These are phyloP conservation scores for Suillus paluster DNA, from an alignment of 768 basidiomycete genomes.

Conservation along the genomic window DNA sequence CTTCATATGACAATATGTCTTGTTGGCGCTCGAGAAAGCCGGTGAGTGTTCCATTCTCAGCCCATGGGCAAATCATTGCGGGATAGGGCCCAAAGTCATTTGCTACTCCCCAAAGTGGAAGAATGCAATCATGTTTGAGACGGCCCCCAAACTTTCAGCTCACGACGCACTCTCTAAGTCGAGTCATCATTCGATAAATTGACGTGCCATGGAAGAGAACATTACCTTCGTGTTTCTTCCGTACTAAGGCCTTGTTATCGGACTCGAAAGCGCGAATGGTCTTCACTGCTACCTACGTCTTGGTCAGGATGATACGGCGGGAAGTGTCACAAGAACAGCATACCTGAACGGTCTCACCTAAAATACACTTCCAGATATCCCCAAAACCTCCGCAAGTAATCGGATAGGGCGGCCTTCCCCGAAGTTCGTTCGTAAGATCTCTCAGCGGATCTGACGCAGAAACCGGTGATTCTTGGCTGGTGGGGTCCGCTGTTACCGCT, in stretches of 20 bases:
- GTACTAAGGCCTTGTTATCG: not conserved
- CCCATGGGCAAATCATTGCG: conserved; percentile 28
- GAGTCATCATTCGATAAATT: not conserved
- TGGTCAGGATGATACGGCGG: not conserved
- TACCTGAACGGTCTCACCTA: not conserved
- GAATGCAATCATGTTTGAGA: conserved; percentile 21
- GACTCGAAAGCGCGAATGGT: not conserved
- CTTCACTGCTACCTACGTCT: conserved; percentile 4
- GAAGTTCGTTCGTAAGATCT: not conserved
- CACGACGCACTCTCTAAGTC: conserved; percentile 20
- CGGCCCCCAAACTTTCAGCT: conserved; percentile 24
- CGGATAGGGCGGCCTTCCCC: not conserved
- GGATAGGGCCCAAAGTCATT: conserved; percentile 22
- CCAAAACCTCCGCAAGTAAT: not conserved
- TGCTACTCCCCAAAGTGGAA: conserved; percentile 22
- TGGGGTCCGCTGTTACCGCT: not conserved
- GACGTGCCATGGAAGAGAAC: not conserved
- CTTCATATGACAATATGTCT: conserved; percentile 7
- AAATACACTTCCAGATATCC: conserved; percentile 8
- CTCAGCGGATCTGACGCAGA: not conserved
- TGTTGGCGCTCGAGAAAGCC: conserved; percentile 16
- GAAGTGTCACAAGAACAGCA: not conserved
- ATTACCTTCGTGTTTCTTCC: not conserved
- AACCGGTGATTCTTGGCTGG: not conserved
- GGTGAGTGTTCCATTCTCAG: conserved; percentile 18